Conservation (phyloP, 176 grass and related monocot species). For the Carex kokanica region DNA sequence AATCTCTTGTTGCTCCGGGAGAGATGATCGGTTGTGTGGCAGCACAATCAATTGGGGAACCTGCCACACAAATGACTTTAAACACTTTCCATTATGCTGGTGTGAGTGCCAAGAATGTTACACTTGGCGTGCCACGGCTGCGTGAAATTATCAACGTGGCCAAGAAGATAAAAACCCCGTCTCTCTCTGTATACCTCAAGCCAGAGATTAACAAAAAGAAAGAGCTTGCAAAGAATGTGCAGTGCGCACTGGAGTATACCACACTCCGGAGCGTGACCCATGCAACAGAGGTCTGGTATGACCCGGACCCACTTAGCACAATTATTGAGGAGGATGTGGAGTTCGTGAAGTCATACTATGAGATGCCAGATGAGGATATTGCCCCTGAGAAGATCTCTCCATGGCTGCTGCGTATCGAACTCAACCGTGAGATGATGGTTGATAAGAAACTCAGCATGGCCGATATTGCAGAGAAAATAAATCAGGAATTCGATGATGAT, state of each 20-base stretch:
- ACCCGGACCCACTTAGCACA: conserved; percentile 86
- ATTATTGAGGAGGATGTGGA: conserved; percentile 96
- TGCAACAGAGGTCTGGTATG: conserved; percentile 96
- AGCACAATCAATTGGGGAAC: conserved; percentile 96
- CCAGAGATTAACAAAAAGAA: conserved; percentile 79
- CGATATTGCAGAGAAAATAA: conserved; percentile 95
- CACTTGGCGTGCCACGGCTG: conserved; percentile 94
- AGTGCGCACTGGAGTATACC: conserved; percentile 95
- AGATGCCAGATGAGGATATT: conserved; percentile 97
- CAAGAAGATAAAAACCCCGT: conserved; percentile 97
- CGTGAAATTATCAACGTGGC: conserved; percentile 99
- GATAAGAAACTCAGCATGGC: conserved; percentile 99
- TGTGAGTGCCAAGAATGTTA: conserved; percentile 99
- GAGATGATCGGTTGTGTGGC: conserved; percentile 99
- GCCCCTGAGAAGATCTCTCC: conserved; percentile 92
- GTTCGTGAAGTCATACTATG: conserved; percentile 91
- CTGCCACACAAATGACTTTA: conserved; percentile 91
- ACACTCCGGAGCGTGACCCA: conserved; percentile 95
- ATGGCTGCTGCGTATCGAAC: conserved; percentile 88
- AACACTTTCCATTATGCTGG: conserved; percentile 99
- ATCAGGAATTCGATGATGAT: conserved; percentile 92
- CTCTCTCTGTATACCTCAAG: conserved; percentile 85
- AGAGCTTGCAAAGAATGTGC: conserved; percentile 94
- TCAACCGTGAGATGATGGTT: conserved; percentile 99
- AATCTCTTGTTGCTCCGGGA: conserved; percentile 87